phyloP scores from a whole-genome alignment of 2,329 filamentous ascomycete genomes.

The Chrysoporthe cubensis region DNA sequence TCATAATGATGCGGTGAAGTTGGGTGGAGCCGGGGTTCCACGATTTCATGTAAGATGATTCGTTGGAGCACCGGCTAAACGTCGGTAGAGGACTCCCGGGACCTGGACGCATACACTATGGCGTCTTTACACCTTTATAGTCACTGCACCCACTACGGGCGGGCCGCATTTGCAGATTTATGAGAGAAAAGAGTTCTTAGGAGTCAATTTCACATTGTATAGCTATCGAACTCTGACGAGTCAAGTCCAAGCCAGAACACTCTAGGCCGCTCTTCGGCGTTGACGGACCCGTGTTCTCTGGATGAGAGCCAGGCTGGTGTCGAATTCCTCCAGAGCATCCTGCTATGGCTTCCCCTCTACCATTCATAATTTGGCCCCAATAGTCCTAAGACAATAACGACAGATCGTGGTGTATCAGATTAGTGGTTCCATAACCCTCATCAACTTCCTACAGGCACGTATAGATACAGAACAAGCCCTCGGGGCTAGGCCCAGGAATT shows the following conservation, averaged over 20 bases:
- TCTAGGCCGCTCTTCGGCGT: neutral
- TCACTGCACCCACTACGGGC: neutral
- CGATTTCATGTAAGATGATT: constrained; percentile 2
- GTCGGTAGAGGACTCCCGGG: neutral
- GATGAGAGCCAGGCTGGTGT: too few species aligned
- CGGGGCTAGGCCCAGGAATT: too few species aligned
- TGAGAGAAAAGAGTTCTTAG: neutral
- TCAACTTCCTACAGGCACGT: too few species aligned
- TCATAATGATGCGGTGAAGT: neutral
- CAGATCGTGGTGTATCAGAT: too few species aligned
- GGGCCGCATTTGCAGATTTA: neutral
- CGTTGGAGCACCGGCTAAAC: neutral
- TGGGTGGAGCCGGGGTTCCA: neutral
- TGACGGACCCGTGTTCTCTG: too few species aligned
- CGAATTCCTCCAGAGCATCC: too few species aligned
- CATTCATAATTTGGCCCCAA: too few species aligned
- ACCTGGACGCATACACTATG: neutral
- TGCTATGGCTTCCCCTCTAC: too few species aligned
- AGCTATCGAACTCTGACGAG: neutral
- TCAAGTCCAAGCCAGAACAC: neutral
- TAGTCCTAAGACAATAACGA: too few species aligned
- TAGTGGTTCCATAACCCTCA: too few species aligned
- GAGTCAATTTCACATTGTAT: neutral
- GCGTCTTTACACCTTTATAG: neutral
- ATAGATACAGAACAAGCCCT: too few species aligned